Percentiles rank a stretch among this genome's conserved stretches.
Conservation (phyloP, 2,329 filamentous ascomycete species). For the Capronia coronata region DNA sequence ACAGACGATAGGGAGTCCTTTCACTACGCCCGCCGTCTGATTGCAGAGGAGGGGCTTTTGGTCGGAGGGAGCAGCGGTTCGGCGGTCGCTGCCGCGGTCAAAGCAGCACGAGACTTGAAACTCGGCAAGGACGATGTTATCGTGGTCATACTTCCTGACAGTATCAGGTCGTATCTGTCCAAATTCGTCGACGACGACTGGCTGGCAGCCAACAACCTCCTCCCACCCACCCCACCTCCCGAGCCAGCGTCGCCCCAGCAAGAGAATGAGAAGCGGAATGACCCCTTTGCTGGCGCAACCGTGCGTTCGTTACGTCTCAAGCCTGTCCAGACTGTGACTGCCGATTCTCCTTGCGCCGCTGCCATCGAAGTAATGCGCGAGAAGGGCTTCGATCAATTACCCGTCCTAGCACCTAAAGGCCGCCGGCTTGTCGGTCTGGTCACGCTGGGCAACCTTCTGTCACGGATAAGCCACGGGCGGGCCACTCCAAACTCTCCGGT, state of each 20-base stretch:
- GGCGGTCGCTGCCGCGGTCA: constrained; percentile 74
- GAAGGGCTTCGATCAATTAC: constrained; percentile 95
- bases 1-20: constrained; percentile 91
- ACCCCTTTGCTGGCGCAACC: constrained; percentile 71
- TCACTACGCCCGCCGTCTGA: constrained; percentile 78
- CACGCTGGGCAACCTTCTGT: constrained; percentile 88
- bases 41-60: constrained; percentile 87
- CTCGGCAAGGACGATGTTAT: constrained; percentile 78
- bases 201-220: constrained; percentile 91
- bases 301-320: constrained; percentile 81
- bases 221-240: constrained; percentile 55
- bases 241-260: constrained; percentile 35
- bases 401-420: constrained; percentile 66
- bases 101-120: constrained; percentile 68
- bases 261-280: constrained; percentile 41
- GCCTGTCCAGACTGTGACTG: constrained; percentile 78
- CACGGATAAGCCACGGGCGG: constrained; percentile 77
- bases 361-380: constrained; percentile 98
- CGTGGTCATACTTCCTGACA: constrained; percentile 88
- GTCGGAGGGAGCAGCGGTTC: constrained; percentile 92
- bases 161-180: constrained; percentile 92
- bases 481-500: constrained; percentile 68
- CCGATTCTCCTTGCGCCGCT: constrained; percentile 66
- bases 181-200: constrained; percentile 99
- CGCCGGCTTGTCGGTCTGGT: constrained; percentile 80